Evolutionary conservation across 2,329 filamentous ascomycete species (phyloP), one percentile per base, ranked within the genome.

Genomic region (Sclerotinia borealis): DNA sequence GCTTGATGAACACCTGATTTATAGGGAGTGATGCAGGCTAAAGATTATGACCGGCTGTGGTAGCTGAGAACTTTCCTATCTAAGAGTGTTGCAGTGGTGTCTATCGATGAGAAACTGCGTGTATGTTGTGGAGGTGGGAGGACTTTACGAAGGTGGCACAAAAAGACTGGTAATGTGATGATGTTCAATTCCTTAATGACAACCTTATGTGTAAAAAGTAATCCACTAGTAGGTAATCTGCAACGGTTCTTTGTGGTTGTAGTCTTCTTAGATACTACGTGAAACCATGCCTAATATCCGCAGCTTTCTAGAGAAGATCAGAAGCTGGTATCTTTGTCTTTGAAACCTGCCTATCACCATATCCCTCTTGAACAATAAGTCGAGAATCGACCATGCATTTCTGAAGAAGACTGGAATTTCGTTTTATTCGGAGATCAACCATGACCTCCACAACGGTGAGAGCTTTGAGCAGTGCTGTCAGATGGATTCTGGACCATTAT

Each of bases 321-420:
- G 22, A 1, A 43, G 11, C 11, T 43, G 7, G 2, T n/a, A 1
- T 22, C 11, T 39, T 43, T 31, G 25, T 43, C 11, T 1, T 31
- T 17, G 2, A 31, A 31, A 29, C 52, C 7, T 37, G 1, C 3
- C 15, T 41, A 6, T 0, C 3, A 41, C n/a, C n/a, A n/a, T n/a
- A n/a, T n/a, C n/a, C n/a, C n/a, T n/a, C n/a, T n/a, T n/a, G n/a
- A n/a, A n/a, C n/a, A n/a, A n/a, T n/a, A n/a, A n/a, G n/a, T n/a
- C n/a, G n/a, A n/a, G n/a, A n/a, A n/a, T n/a, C n/a, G n/a, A n/a
- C n/a, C n/a, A n/a, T n/a, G n/a, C n/a, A n/a, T n/a, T n/a, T 22
- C 15, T n/a, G 3, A 0, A 6, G 1, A 0, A 9, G 3, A 2
- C 6, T n/a, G 3, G 1, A 5, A 2, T n/a, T 2, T 13, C 4